phyloP scores from a whole-genome alignment of 352 stramenopile species.

The Phytophthora constricta region DNA sequence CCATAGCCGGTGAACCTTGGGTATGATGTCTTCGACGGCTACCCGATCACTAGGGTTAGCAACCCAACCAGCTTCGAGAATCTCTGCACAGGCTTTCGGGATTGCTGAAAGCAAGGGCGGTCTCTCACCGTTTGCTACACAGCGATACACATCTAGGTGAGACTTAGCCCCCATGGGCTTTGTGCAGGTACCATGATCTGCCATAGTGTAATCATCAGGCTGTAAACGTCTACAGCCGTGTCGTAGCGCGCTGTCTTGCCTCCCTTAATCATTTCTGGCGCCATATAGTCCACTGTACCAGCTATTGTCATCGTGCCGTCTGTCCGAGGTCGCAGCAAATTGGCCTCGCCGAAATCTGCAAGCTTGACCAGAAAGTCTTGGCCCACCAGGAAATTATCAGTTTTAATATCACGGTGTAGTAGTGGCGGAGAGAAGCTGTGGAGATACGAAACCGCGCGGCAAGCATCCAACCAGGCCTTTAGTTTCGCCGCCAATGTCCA shows the following conservation, averaged over 20 bases:
- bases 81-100: conserved; percentile 70
- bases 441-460: conserved; percentile 80
- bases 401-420: conserved; percentile 88
- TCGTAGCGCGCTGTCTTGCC: conserved; percentile 83
- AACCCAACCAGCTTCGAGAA: conserved; percentile 77
- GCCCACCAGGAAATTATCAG: conserved; percentile 84
- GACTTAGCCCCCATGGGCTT: conserved; percentile 78
- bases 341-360: conserved; percentile 86
- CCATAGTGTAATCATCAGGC: conserved; percentile 88
- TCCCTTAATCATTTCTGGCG: conserved; percentile 84
- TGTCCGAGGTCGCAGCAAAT: conserved; percentile 74
- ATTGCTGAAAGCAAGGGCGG: conserved; percentile 75
- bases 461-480: conserved; percentile 86
- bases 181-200: conserved; percentile 85
- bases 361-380: conserved; percentile 85
- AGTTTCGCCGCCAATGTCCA: conserved; percentile 79
- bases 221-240: conserved; percentile 85
- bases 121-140: conserved; percentile 73
- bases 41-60: conserved; percentile 77
- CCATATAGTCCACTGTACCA: conserved; percentile 89
- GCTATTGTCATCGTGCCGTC: conserved; percentile 89
- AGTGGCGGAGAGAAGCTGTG: conserved; percentile 86
- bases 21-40: conserved; percentile 77
- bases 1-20: conserved; percentile 80
- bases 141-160: conserved; percentile 84